Base-by-base conservation (phyloP, 2,329 filamentous ascomycete genomes). In the Truncatella angustata region DNA sequence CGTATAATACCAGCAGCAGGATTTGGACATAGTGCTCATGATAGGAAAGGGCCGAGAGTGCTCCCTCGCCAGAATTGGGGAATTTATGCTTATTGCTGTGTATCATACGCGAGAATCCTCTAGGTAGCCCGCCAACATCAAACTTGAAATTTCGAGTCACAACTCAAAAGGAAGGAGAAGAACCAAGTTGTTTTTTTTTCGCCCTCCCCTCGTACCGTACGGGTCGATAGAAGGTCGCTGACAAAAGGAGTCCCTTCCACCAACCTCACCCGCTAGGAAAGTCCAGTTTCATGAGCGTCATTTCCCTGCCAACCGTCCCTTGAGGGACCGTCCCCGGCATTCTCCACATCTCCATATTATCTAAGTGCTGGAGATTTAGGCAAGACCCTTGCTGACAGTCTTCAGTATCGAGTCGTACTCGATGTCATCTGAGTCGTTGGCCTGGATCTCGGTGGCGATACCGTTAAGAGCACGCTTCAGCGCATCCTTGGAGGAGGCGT, bases 401-500 rank as follows among this genome's bases (percentile, higher is more conserved):
- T 79, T 80, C 71, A 91, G 75, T 68, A 93, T 79, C 66, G 77
- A 80, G 58, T 88, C 84, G 72, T 84, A 86, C 76, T 92, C 88
- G 67, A 94, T 88, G 72, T 93, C 89, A 71, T 91, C 87, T 61
- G 76, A 73, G 72, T 93, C 89, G 77, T 92, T 92, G 77, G 88
- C 89, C 79, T 94, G 89, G 64, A 92, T 80, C 70, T 93, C 89
- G 63, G 78, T 75, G 56, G 86, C 87, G 63, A 93, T 76, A 58
- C 88, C 89, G 68, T 83, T 88, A 58, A 94, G 82, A 47, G 87
- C 73, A 72, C 86, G 86, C 82, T 91, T 93, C 62, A 94, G 81
- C 54, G 88, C 87, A 65, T 92, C 88, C 79, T 93, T 94, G 73
- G 90, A 94, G 49, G 90, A 89, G 64, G 89, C 88, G 80, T 93